Evolutionary conservation across 768 basidiomycete genomes (phyloP).

Genomic region (Clitopilus hobsonii): DNA sequence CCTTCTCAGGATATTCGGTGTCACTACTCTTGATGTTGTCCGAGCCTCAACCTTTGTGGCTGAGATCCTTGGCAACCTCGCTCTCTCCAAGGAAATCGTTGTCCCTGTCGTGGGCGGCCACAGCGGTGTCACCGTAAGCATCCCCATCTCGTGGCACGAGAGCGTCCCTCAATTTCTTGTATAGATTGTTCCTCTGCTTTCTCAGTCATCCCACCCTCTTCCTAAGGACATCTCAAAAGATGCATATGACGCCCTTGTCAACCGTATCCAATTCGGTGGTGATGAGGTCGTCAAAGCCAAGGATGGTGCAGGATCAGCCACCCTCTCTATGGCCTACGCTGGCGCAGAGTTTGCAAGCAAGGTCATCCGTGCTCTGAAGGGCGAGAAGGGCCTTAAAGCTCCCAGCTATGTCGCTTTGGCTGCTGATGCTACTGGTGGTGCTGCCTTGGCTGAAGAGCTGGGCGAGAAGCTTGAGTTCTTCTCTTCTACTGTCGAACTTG

Average conservation of each 20-base stretch:
- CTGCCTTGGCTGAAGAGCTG: constrained; percentile 75
- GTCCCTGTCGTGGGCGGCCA: constrained; percentile 96
- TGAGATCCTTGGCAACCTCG: constrained; percentile 64
- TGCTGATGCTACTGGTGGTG: constrained; percentile 66
- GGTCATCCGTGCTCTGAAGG: constrained; percentile 78
- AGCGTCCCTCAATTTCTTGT: neutral
- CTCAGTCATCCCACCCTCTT: constrained; percentile 79
- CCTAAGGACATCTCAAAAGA: constrained; percentile 48
- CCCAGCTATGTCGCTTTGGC: constrained; percentile 82
- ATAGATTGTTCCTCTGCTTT: constrained; percentile 90
- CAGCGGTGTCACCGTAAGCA: constrained; percentile 80
- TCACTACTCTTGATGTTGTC: constrained; percentile 96
- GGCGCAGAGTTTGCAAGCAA: constrained; percentile 87
- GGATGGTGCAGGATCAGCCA: constrained; percentile 89
- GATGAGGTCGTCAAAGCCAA: constrained; percentile 99
- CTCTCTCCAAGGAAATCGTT: constrained; percentile 54
- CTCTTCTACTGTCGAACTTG: constrained; percentile 84
- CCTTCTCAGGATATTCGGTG: constrained; percentile 81
- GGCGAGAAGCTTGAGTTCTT: constrained; percentile 80
- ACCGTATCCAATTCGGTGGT: constrained; percentile 93
- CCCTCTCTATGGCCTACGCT: constrained; percentile 95
- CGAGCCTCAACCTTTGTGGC: constrained; percentile 96
- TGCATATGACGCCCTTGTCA: constrained; percentile 55
- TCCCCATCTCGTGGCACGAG: neutral
- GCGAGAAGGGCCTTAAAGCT: constrained; percentile 81